Conservation (phyloP, 306 rosid genomes). For the Fragaria vesca region DNA sequence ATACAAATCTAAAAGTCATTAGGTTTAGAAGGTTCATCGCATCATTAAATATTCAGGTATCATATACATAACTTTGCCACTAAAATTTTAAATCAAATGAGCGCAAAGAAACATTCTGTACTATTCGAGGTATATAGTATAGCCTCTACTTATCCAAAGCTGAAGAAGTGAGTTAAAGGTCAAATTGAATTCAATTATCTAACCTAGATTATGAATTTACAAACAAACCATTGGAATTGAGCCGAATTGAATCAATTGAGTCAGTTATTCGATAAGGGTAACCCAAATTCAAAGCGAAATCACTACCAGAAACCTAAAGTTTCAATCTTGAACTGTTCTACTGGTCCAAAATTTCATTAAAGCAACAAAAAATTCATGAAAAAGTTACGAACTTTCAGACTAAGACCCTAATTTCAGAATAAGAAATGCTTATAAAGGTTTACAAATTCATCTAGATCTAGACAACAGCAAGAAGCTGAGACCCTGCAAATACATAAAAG, state of each 20-base stretch:
- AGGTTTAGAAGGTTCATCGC: neutral
- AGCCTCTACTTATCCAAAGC: neutral
- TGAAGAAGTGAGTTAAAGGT: neutral
- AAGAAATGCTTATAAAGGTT: neutral
- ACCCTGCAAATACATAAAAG: neutral
- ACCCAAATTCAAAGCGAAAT: neutral
- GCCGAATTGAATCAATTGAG: neutral
- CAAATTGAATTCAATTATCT: neutral
- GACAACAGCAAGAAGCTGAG: neutral
- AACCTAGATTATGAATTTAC: neutral
- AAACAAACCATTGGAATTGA: neutral
- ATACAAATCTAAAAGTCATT: neutral
- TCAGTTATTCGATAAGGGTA: too few relatives aligned
- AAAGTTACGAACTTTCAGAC: neutral
- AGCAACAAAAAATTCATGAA: neutral
- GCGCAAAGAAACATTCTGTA: neutral
- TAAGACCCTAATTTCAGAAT: neutral
- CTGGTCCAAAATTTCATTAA: neutral
- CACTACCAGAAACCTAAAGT: neutral
- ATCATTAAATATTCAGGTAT: neutral
- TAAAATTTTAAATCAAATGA: neutral
- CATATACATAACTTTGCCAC: neutral
- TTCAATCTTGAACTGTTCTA: neutral
- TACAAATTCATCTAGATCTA: constrained; percentile 15
- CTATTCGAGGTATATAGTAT: neutral